Evolutionary conservation across 371 early-diverging fungal genomes (phyloP), one percentile per base, ranked within the genome.

Genomic region (Mucor velutinosus): DNA sequence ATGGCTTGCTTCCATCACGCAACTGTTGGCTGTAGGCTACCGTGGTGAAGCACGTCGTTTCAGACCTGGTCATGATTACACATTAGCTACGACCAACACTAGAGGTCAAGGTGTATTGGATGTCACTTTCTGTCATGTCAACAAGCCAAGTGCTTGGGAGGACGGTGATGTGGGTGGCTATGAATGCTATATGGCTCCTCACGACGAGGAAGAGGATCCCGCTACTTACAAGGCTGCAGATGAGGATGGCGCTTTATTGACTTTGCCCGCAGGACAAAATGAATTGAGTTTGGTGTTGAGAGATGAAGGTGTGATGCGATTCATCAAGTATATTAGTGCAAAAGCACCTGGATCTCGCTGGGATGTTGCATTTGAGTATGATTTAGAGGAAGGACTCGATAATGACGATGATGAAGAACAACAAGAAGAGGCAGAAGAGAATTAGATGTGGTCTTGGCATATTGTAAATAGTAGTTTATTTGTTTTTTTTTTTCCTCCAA

Each of bases 241-340:
- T 62, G 89, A 89, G 45, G 89, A 65, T 65, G 58, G 70, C n/a
- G 57, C 89, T 8, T 69, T 93, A 66, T 73, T 93, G 53, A 90
- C 90, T 1, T 78, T 88, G 39, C 80, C 90, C 0, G 89, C 90
- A 10, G 84, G 84, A 10, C 76, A 73, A 65, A 93, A 93, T 65
- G 84, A 87, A 33, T 67, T 93, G 53, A 82, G 73, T 7, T 63
- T 93, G 10, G 92, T 89, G 0, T 63, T 92, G 75, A 76, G 94
- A 64, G 93, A 92, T 66, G 87, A 87, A 30, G 88, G 87, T n/a
- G 83, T 93, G 6, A 86, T 92, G 81, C 79, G 86, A n/a, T 93
- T 93, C 71, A 82, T 90, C 32, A 93, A 93, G 76, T 93, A 92
- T 75, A 87, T 92, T 21, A 86, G 89, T 63, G 91, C 90, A n/a